Percentiles rank a stretch among this genome's conserved stretches.
These are phyloP conservation scores for Oryza nivara DNA, from an alignment of 176 grass and related monocot genomes.

Conservation along the genomic window DNA sequence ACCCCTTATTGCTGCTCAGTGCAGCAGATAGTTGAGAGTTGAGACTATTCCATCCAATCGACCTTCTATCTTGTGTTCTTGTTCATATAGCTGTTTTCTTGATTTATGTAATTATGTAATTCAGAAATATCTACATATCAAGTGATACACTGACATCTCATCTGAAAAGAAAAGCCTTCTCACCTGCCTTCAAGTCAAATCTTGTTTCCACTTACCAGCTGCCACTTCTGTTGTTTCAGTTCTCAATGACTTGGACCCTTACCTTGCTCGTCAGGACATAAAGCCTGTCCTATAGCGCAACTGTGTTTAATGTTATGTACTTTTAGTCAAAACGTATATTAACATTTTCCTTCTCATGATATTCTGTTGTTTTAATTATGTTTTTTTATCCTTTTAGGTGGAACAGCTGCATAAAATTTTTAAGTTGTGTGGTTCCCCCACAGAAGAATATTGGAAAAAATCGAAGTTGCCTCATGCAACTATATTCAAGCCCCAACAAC, in stretches of 20 bases:
- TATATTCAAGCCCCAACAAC: conserved; percentile 88
- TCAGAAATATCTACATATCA: conserved; percentile 3
- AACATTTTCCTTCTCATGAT: background rate
- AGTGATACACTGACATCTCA: background rate
- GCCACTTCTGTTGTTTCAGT: background rate
- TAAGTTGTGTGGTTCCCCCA: conserved; percentile 84
- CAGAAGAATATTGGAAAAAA: conserved; percentile 94
- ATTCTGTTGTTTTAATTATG: conserved; percentile 6
- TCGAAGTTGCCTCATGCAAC: conserved; percentile 90
- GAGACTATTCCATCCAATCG: background rate
- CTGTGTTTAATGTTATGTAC: background rate
- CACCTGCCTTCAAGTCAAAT: background rate
- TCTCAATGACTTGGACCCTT: background rate
- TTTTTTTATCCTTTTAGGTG: conserved; percentile 56
- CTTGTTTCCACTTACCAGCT: background rate
- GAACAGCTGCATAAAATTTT: conserved; percentile 95
- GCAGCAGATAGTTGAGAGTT: background rate
- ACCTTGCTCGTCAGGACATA: background rate
- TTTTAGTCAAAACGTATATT: background rate
- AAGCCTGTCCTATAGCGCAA: background rate
- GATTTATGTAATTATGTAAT: background rate
- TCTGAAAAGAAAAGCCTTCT: background rate
- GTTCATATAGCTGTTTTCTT: background rate
- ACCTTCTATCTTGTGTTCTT: background rate
- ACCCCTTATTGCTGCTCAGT: background rate